Percentiles rank a stretch among this genome's conserved stretches.
Conservation (phyloP, 345 rosid species). For the Eucalyptus cladocalyx region DNA sequence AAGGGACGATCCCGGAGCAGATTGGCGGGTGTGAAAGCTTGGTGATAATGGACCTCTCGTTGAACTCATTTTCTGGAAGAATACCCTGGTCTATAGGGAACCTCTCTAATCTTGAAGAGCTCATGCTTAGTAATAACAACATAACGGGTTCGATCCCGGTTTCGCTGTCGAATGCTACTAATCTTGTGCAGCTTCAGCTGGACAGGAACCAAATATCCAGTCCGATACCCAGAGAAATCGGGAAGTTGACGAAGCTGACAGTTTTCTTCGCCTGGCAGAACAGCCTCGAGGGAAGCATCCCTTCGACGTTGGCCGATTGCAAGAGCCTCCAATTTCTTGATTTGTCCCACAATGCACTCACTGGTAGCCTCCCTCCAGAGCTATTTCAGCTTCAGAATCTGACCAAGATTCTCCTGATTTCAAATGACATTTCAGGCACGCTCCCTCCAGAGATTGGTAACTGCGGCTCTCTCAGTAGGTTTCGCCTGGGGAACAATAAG, state of each 20-base stretch:
- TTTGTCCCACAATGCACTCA: slow-evolving; percentile 62
- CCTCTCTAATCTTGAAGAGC: slow-evolving; percentile 54
- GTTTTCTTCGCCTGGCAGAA: slow-evolving; percentile 82
- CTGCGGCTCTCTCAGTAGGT: slow-evolving; percentile 47
- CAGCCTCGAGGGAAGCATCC: slow-evolving; percentile 66
- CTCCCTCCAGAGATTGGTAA: slow-evolving; percentile 64
- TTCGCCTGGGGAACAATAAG: slow-evolving; percentile 49
- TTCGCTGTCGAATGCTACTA: slow-evolving; percentile 43
- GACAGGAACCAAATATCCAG: slow-evolving; percentile 74
- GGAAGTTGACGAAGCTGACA: slow-evolving; percentile 44
- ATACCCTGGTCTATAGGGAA: slow-evolving; percentile 58
- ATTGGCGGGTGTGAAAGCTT: slow-evolving; percentile 66
- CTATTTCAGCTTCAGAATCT: slow-evolving; percentile 63
- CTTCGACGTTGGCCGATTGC: slow-evolving; percentile 44
- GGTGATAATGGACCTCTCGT: slow-evolving; percentile 58
- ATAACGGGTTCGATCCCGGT: slow-evolving; percentile 74
- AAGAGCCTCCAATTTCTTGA: slow-evolving; percentile 54
- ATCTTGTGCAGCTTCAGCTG: slow-evolving; percentile 62
- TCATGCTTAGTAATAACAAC: slow-evolving; percentile 81
- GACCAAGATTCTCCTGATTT: slow-evolving; percentile 64
- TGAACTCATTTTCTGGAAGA: slow-evolving; percentile 64
- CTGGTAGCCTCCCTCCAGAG: slow-evolving; percentile 49
- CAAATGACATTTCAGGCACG: slow-evolving; percentile 60
- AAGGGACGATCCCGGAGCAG: slow-evolving; percentile 60
- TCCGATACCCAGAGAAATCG: slow-evolving; percentile 58